Conservation (phyloP, 108 stramenopile species). For the Aureococcus anophagefferens region DNA sequence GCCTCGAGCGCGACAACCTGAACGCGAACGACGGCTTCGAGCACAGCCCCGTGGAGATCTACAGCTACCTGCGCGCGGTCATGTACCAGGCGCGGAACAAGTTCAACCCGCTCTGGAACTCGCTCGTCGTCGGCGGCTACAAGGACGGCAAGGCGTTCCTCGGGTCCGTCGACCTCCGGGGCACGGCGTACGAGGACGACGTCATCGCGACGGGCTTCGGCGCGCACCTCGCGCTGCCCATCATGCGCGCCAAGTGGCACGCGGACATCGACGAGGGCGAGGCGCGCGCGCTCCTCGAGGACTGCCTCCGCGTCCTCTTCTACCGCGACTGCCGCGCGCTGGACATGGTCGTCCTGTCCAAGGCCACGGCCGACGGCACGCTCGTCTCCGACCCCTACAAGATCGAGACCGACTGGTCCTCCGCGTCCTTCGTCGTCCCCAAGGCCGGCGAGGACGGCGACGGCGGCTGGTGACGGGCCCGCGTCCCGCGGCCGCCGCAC, state of each 20-base stretch:
- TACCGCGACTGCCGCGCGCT: conserved; percentile 82
- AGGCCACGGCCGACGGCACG: neutral
- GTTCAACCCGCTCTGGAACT: conserved; percentile 98
- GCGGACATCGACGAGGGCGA: conserved; percentile 79
- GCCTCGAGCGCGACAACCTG: conserved; percentile 53
- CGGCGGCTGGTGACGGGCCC: conserved; percentile 56
- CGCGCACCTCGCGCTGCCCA: conserved; percentile 80
- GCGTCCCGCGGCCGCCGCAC: neutral
- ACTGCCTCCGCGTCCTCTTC: conserved; percentile 91
- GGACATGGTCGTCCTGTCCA: conserved; percentile 1
- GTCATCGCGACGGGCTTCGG: conserved; percentile 95
- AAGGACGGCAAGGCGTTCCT: conserved; percentile 61
- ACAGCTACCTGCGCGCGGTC: conserved; percentile 80
- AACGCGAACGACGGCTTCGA: conserved; percentile 51
- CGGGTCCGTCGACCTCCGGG: conserved; percentile 88
- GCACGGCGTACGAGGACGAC: conserved; percentile 87
- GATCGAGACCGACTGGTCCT: conserved; percentile 63
- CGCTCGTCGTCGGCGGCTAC: conserved; percentile 77
- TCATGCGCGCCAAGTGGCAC: conserved; percentile 82
- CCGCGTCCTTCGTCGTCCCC: conserved; percentile 51
- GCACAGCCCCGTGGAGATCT: conserved; percentile 54
- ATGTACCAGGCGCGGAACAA: conserved; percentile 88
- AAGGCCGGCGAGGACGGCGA: conserved; percentile 62
- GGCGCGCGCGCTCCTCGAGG: conserved; percentile 87
- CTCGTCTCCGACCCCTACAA: conserved; percentile 77